Conservation (phyloP, 2,329 filamentous ascomycete genomes). For the Fusarium beomiforme region DNA sequence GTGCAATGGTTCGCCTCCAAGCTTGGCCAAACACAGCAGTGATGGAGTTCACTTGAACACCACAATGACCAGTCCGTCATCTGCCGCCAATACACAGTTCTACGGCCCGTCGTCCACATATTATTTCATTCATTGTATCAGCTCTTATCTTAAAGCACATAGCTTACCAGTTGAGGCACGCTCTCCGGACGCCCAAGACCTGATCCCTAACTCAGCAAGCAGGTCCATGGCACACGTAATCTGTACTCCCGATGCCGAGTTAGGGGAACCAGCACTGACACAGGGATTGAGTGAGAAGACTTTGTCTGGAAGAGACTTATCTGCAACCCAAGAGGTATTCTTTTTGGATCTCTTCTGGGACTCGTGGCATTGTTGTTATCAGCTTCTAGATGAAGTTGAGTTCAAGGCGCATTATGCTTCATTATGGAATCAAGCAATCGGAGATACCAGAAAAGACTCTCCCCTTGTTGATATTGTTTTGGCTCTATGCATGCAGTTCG, state of each 20-base stretch:
- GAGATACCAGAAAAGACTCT: background rate
- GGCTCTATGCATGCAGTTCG: background rate
- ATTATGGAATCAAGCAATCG: fast-evolving
- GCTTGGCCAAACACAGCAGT: fast-evolving
- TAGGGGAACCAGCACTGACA: background rate
- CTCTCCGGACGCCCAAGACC: background rate
- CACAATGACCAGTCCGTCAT: fast-evolving
- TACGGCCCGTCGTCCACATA: background rate
- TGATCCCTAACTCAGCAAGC: background rate
- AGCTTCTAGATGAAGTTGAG: background rate
- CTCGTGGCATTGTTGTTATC: conserved; percentile 1
- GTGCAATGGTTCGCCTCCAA: fast-evolving
- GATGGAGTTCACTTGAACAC: background rate
- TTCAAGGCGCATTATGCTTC: background rate
- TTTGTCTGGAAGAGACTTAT: background rate
- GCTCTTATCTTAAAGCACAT: background rate
- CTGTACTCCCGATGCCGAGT: background rate
- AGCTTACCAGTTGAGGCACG: fast-evolving
- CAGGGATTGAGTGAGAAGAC: background rate
- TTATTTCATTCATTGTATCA: background rate
- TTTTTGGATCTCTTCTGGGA: background rate
- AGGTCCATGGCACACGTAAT: background rate
- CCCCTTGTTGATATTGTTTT: background rate
- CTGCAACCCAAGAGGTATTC: background rate
- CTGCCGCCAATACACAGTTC: background rate